Base-by-base conservation (phyloP, 2,329 filamentous ascomycete genomes). In the Claviceps pusilla region DNA sequence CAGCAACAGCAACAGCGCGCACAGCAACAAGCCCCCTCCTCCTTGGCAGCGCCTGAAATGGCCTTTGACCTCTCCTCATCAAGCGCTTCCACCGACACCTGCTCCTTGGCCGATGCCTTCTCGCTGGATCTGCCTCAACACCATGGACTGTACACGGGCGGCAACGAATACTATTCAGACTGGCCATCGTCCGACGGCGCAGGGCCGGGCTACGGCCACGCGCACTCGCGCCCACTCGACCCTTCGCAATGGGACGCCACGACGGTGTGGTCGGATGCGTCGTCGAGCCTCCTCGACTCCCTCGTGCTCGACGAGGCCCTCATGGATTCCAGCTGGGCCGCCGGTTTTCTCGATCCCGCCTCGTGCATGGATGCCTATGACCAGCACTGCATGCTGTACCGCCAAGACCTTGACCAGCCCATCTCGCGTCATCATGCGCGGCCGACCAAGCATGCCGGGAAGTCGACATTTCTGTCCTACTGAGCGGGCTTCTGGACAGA, bases 221-320 rank as follows among this genome's bases (percentile, higher is more conserved):
- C 35, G 9, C 35, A 37, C 6, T 7, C 50, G 24, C 31, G 31
- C 39, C 42, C 50, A n/a, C 29, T 39, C 19, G 50, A 52, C 12
- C 19, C 14, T 12, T 52, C 46, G 31, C 55, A 49, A 31, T 56
- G 55, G 52, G 52, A 54, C 39, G 52, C 49, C 39, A 54, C 55
- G 41, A 56, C 55, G 16, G 52, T 50, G 16, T 56, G 52, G 55
- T 56, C 55, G 4, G 55, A 56, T 29, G 50, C 48, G 14, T 54
- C 52, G 39, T 54, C 52, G 24, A 54, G n/a, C 24, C 24, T 56
- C 6, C 46, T 49, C 12, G 55, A 56, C n/a, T 35, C 52, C 29
- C 19, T 54, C 37, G 51, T 54, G 52, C 39, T 50, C 33, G 50
- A 56, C 33, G 55, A 54, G 2, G 31, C 43, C 37, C 24, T 47